Percentiles rank a stretch among this genome's conserved stretches.
phyloP scores from a whole-genome alignment of 192 early-diverging fungal genomes.

The Coemansia pectinata region DNA sequence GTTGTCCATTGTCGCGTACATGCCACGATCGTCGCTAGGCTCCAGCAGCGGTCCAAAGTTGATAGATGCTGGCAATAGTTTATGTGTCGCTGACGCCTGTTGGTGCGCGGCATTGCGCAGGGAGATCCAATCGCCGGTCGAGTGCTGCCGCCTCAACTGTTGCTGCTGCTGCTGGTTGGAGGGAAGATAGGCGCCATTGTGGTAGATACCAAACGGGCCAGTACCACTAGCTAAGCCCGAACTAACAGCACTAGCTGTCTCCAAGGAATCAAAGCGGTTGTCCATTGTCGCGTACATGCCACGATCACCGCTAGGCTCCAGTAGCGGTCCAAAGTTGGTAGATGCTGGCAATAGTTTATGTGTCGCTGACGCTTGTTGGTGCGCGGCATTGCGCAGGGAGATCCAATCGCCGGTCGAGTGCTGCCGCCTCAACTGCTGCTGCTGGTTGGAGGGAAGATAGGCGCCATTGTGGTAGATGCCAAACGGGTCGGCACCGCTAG shows the following conservation, averaged over 20 bases:
- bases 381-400: conserved; percentile 13
- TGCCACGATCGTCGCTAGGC: not conserved
- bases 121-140: conserved; percentile 38
- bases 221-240: not conserved
- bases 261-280: not conserved
- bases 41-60: not conserved
- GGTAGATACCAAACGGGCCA: conserved; percentile 20
- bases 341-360: not conserved
- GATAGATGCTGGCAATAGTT: not conserved
- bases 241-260: not conserved
- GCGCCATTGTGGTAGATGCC: conserved; percentile 21
- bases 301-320: not conserved
- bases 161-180: conserved; percentile 21
- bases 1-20: not conserved
- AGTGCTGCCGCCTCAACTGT: conserved; percentile 48
- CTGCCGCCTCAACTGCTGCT: conserved; percentile 43
- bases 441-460: not conserved
- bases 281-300: not conserved
- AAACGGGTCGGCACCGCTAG: conserved; percentile 6
- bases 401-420: conserved; percentile 47
- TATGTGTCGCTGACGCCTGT: not conserved
- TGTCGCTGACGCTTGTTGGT: not conserved
- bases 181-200: conserved; percentile 8
- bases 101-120: conserved; percentile 11
- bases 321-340: not conserved